Conservation (phyloP, 2,329 filamentous ascomycete genomes). For the Neoscytalidium dimidiatum region DNA sequence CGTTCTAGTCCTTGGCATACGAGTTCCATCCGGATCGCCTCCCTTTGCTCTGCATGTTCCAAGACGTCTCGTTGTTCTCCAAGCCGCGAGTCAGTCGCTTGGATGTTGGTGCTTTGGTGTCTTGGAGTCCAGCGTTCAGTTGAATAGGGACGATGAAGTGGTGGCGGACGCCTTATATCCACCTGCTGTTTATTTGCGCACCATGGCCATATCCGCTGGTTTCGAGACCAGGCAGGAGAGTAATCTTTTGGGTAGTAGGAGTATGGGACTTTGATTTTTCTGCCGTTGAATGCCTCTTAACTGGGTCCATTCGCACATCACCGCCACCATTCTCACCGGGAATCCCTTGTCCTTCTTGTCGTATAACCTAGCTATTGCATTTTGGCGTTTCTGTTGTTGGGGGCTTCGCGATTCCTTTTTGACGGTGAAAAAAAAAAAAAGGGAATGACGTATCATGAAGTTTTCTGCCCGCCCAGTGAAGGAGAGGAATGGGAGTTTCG, state of each 20-base stretch:
- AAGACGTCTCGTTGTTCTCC: background rate
- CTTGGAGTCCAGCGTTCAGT: background rate
- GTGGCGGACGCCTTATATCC: slow-evolving; percentile 5
- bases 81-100: background rate
- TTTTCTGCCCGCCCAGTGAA: slow-evolving; percentile 2
- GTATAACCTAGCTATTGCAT: background rate
- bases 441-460: background rate
- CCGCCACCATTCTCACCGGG: background rate
- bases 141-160: background rate
- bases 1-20: background rate
- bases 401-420: background rate
- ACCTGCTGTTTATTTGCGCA: background rate
- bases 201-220: background rate
- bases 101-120: background rate
- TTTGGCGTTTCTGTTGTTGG: background rate
- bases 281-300: background rate
- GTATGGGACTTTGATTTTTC: background rate
- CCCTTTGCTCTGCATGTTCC: background rate
- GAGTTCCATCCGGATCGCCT: background rate
- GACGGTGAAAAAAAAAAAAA: background rate
- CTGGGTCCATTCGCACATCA: background rate
- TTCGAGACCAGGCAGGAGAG: background rate
- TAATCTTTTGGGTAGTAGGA: background rate
- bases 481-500: background rate
- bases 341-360: background rate